phyloP scores from a whole-genome alignment of 257 asterid species.

The Salvia hispanica region DNA sequence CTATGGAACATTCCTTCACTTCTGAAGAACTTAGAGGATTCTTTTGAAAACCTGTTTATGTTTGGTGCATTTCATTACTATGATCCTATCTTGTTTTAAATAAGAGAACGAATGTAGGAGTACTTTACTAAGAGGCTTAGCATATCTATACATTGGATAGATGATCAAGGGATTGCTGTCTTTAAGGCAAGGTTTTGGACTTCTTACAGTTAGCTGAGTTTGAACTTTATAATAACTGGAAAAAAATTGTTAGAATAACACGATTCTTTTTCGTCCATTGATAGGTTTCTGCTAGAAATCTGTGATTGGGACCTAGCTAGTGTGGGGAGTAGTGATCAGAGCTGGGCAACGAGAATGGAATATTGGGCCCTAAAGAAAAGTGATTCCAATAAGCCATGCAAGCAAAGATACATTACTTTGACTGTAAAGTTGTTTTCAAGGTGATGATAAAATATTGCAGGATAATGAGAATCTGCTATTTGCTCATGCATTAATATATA shows the following conservation, averaged over 20 bases:
- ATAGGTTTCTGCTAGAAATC: neutral
- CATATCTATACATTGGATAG: too few relatives aligned
- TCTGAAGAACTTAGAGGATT: conserved; percentile 23
- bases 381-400: conserved; percentile 28
- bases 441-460: too few relatives aligned
- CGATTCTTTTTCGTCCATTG: neutral
- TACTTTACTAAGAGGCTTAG: neutral
- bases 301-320: neutral
- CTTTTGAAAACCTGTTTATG: conserved; percentile 21
- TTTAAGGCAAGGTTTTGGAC: conserved; percentile 10
- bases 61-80: neutral
- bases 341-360: conserved; percentile 18
- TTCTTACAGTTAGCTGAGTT: neutral
- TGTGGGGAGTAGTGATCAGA: neutral
- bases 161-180: conserved; percentile 1
- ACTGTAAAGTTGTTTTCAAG: conserved; percentile 31
- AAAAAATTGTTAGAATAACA: neutral
- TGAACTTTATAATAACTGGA: neutral
- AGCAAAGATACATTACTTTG: conserved; percentile 35
- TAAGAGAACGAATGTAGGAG: conserved; percentile 1
- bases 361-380: conserved; percentile 28
- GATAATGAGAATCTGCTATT: conserved; percentile 8
- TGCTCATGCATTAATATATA: conserved; percentile 24
- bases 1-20: neutral
- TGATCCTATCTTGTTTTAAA: too few relatives aligned